A percentile compares a stretch with the other conserved stretches of the same genome.
Conservation (phyloP, 2,329 filamentous ascomycete genomes). For the Talaromyces piceae region DNA sequence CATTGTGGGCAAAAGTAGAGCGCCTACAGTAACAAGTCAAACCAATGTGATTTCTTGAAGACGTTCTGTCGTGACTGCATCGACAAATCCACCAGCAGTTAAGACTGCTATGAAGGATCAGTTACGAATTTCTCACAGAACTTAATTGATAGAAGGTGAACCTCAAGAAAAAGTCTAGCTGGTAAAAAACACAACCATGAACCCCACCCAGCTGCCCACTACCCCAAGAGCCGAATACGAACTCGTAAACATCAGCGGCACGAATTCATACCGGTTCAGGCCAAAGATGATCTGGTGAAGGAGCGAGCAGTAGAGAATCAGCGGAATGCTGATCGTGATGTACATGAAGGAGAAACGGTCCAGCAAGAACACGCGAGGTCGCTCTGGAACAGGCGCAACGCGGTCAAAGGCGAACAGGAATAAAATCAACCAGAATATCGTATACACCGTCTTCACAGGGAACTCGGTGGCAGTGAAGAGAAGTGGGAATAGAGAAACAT, state of each 20-base stretch:
- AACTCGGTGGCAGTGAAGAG: conserved; percentile 90
- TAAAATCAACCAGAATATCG: conserved; percentile 79
- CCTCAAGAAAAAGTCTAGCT: conserved; percentile 18
- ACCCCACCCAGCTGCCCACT: conserved; percentile 89
- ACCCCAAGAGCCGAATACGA: conserved; percentile 92
- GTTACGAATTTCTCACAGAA: not conserved
- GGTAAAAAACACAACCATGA: conserved; percentile 85
- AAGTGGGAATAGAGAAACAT: conserved; percentile 90
- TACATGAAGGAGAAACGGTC: conserved; percentile 88
- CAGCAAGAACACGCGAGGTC: conserved; percentile 77
- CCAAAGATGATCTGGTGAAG: conserved; percentile 80
- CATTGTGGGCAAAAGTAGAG: too few relatives aligned
- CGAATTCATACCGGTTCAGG: conserved; percentile 64
- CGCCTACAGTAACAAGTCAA: too few relatives aligned
- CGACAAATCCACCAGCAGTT: too few relatives aligned
- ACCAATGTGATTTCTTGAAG: too few relatives aligned
- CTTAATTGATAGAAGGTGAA: not conserved
- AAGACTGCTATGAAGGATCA: too few relatives aligned
- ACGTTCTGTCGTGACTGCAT: too few relatives aligned
- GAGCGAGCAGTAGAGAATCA: conserved; percentile 82
- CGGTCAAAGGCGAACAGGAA: conserved; percentile 83
- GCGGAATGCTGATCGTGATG: conserved; percentile 78
- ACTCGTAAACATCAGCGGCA: conserved; percentile 96
- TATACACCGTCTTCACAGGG: conserved; percentile 88
- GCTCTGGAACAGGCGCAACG: conserved; percentile 73